Base-by-base conservation (phyloP, 106 monocot species). In the Apostasia shenzhenica region DNA sequence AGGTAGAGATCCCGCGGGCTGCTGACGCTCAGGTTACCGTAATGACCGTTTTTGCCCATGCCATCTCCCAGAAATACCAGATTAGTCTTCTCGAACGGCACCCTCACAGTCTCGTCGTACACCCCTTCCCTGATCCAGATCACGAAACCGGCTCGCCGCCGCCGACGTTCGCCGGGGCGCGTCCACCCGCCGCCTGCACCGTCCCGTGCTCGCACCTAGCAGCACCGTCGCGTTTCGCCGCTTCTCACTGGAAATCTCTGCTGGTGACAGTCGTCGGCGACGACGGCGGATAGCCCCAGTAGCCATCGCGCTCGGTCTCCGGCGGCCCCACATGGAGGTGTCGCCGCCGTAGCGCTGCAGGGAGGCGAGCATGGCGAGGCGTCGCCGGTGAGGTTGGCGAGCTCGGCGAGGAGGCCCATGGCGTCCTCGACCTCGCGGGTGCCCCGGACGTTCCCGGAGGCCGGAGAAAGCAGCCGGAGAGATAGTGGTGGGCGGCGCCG, bases 11-110 rank as follows among this genome's bases (percentile, higher is more conserved):
- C 6, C 80, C 91, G n/a, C 4, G 66, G 43, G 48, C 77, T 71
- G 26, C 50, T 63, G 5, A 63, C 85, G 45, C 58, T 85, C 2
- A 82, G 73, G 6, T 55, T 48, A 4, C 82, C 1, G 85, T 88
- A 45, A 92, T 92, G 69, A 92, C 78, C 11, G 88, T n/a, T 92
- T 41, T 80, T 82, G n/a, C 91, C 88, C 73, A 88, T 88, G 3
- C 91, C 91, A 9, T 92, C 91, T 2, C 91, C 91, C 4, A 82
- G 5, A 14, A 92, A 79, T 39, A 81, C 78, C 60, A 92, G 5
- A 45, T 92, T 88, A 2, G 76, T 88, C 80, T 85, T 92, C 75
- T 81, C 67, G 48, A 68, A 83, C 69, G 79, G 82, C 54, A 92
- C 75, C 44, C 75, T 59, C 40, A 92, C 91, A 4, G 46, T 88